Conservation (phyloP, 1,139 yeast genomes). For the Geotrichum carabidarum region DNA sequence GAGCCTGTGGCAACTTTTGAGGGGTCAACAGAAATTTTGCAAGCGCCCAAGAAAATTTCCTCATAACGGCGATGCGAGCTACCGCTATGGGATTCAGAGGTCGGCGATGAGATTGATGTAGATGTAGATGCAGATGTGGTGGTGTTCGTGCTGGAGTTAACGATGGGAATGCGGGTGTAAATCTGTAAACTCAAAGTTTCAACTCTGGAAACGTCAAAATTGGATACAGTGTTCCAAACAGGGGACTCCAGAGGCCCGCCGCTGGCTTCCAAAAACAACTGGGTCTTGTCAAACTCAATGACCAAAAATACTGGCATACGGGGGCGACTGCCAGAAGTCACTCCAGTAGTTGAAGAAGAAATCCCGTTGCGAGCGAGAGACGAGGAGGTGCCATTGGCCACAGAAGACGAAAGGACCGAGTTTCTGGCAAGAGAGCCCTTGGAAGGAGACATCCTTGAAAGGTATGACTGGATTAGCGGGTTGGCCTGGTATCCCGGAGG, state of each 20-base stretch:
- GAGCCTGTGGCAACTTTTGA: conserved; percentile 23
- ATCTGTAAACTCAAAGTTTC: conserved; percentile 61
- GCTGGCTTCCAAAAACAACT: conserved; percentile 72
- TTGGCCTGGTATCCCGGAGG: conserved; percentile 46
- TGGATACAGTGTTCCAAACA: conserved; percentile 79
- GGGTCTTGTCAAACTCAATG: conserved; percentile 52
- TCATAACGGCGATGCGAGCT: conserved; percentile 28
- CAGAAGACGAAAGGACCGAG: conserved; percentile 23
- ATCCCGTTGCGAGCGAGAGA: neutral
- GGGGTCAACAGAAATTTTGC: conserved; percentile 28
- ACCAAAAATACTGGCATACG: conserved; percentile 40
- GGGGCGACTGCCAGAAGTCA: conserved; percentile 18
- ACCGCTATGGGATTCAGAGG: neutral
- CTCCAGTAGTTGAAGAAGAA: conserved; percentile 29
- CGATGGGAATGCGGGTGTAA: conserved; percentile 64
- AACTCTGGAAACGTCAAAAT: conserved; percentile 78
- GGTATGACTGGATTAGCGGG: conserved; percentile 15
- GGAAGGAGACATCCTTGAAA: conserved; percentile 14
- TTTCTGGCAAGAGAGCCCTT: conserved; percentile 6
- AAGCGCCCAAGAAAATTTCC: conserved; percentile 41
- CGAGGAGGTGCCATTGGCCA: neutral
- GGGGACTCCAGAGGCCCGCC: conserved; percentile 63
- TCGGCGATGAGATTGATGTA: conserved; percentile 1
- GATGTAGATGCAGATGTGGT: conserved; percentile 10
- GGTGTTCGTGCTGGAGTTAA: conserved; percentile 12